Evolutionary conservation across 345 rosid species (phyloP).

Genomic region (Camelina hispida): DNA sequence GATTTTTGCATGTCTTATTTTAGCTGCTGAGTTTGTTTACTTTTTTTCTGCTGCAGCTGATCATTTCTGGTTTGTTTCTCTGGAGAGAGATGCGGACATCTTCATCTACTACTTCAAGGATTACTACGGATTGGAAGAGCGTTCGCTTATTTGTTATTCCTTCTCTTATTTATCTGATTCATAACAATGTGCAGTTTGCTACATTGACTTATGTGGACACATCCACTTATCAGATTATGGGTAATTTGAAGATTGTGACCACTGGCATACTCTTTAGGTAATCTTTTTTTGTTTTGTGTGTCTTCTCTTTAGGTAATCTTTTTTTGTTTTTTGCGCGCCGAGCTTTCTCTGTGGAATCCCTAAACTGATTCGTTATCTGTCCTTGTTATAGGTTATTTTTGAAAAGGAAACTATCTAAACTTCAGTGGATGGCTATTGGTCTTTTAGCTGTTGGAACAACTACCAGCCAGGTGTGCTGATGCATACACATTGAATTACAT

Average conservation of each 20-base stretch:
- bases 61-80: conserved; percentile 77
- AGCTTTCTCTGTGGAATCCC: background rate
- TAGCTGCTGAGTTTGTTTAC: background rate
- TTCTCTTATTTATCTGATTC: conserved; percentile 82
- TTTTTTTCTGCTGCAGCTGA: conserved; percentile 53
- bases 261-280: conserved; percentile 92
- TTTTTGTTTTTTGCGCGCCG: background rate
- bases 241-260: conserved; percentile 95
- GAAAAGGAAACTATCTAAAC: conserved; percentile 67
- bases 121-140: conserved; percentile 89
- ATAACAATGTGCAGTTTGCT: conserved; percentile 95
- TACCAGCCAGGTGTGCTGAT: conserved; percentile 73
- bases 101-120: conserved; percentile 60
- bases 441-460: conserved; percentile 90
- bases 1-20: background rate
- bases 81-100: conserved; percentile 66
- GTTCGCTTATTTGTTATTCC: conserved; percentile 86
- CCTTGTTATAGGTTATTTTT: conserved; percentile 57
- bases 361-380: background rate
- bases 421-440: conserved; percentile 90
- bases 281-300: background rate
- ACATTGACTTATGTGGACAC: conserved; percentile 89
- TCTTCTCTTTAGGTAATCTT: background rate
- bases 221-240: conserved; percentile 97
- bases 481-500: conserved; percentile 1